These are phyloP conservation scores for Phycomyces nitens DNA, from an alignment of 192 early-diverging fungal species.

Conservation along the genomic window DNA sequence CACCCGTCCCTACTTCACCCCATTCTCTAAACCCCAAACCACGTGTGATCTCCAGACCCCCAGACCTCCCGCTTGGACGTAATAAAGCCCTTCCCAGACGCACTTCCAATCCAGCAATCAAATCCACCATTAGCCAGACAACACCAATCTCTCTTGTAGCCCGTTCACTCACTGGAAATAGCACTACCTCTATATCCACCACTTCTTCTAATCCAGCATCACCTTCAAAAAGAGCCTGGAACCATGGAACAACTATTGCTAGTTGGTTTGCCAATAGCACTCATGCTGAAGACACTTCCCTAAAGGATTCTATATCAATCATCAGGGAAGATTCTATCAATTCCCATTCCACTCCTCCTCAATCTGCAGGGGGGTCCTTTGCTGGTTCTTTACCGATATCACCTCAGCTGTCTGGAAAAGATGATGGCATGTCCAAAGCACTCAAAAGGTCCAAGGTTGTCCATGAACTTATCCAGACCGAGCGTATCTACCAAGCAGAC, in stretches of 20 bases:
- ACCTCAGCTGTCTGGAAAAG: conserved; percentile 16
- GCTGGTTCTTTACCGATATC: conserved; percentile 6
- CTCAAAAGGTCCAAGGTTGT: conserved; percentile 68
- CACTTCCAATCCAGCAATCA: too few species aligned
- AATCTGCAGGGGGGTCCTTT: neutral
- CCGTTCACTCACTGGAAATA: too few species aligned
- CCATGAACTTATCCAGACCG: conserved; percentile 75
- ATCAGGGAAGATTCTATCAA: neutral
- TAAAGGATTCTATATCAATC: conserved; percentile 14
- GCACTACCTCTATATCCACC: too few species aligned
- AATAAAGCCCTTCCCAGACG: too few species aligned
- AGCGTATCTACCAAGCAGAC: conserved; percentile 69
- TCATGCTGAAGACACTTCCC: neutral
- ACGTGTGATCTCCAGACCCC: too few species aligned
- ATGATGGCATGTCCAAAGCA: neutral
- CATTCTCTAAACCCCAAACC: too few species aligned
- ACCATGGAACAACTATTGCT: neutral
- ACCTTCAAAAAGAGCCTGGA: conserved; percentile 7
- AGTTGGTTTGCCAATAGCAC: conserved; percentile 1
- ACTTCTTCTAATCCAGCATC: neutral
- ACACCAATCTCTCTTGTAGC: too few species aligned
- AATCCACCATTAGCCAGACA: too few species aligned
- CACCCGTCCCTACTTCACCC: too few species aligned
- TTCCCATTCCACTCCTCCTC: conserved; percentile 7
- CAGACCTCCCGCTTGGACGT: too few species aligned